Conservation (phyloP, 2,329 filamentous ascomycete species). For the Aspergillus fischeri region DNA sequence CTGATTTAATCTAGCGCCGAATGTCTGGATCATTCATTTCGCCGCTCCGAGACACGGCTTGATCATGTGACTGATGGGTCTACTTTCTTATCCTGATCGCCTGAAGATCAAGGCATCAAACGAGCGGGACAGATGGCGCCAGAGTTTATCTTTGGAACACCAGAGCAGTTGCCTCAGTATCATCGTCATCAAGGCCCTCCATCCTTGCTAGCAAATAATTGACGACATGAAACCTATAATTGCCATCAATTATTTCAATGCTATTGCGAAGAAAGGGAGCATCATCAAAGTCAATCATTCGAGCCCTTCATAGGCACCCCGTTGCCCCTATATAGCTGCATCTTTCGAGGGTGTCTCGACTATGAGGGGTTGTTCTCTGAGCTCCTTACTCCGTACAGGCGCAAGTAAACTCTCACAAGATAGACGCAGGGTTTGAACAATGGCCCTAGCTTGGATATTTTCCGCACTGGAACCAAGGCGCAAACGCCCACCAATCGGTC, state of each 20-base stretch:
- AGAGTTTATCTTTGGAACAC: neutral
- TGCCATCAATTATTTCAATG: slow-evolving; percentile 14
- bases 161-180: neutral
- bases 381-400: neutral
- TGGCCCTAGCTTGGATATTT: neutral
- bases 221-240: slow-evolving; percentile 3
- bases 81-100: no score
- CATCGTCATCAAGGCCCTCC: neutral
- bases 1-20: slow-evolving; percentile 9
- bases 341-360: neutral
- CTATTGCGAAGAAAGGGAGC: slow-evolving; percentile 19
- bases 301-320: slow-evolving; percentile 16
- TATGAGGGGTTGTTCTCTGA: neutral
- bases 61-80: slow-evolving; percentile 13
- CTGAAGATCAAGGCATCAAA: neutral
- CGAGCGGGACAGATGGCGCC: neutral
- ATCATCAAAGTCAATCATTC: slow-evolving; percentile 16
- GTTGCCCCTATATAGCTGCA: neutral
- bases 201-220: slow-evolving; percentile 10
- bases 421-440: neutral
- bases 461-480: slow-evolving; percentile 13
- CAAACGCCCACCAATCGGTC: slow-evolving; percentile 10
- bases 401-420: neutral
- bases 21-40: slow-evolving; percentile 4
- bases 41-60: neutral